Conservation (phyloP, 192 early-diverging fungal species). For the Entophlyctis helioformis region DNA sequence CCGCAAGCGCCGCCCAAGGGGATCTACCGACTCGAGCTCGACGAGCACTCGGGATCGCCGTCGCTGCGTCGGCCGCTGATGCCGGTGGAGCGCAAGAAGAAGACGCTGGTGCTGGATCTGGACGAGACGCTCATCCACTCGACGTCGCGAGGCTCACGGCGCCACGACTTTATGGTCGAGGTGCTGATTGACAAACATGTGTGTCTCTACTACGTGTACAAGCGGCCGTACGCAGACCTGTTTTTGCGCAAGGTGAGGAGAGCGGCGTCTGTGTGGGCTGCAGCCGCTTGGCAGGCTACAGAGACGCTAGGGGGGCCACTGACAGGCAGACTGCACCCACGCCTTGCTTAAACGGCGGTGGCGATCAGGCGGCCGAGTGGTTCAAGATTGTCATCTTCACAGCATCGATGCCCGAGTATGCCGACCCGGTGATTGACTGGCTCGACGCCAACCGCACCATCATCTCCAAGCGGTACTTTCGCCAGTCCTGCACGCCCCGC, state of each 20-base stretch:
- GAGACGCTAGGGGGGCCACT: no score
- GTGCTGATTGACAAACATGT: conserved; percentile 70
- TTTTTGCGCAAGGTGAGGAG: conserved; percentile 67
- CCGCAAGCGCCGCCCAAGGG: no score
- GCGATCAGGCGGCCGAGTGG: conserved; percentile 79
- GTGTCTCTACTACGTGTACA: conserved; percentile 82
- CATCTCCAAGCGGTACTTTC: conserved; percentile 65
- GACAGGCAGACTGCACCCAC: no score
- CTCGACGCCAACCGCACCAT: conserved; percentile 58
- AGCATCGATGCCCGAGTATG: conserved; percentile 83
- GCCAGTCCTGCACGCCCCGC: conserved; percentile 63
- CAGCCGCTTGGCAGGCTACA: no score
- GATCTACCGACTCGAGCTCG: no score
- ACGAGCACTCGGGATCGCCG: no score
- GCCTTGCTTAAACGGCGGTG: no score
- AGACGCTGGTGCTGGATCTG: conserved; percentile 40
- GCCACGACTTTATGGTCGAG: conserved; percentile 70
- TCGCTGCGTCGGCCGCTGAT: no score
- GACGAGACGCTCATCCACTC: conserved; percentile 81
- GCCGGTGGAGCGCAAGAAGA: conserved; percentile 5
- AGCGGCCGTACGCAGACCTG: conserved; percentile 74
- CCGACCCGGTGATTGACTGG: conserved; percentile 89
- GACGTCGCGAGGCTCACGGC: conserved; percentile 36
- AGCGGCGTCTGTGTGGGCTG: no score
- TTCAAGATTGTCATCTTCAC: conserved; percentile 87